Evolutionary conservation across 2,329 filamentous ascomycete species (phyloP).

Genomic region (Coniochaeta hoffmannii): DNA sequence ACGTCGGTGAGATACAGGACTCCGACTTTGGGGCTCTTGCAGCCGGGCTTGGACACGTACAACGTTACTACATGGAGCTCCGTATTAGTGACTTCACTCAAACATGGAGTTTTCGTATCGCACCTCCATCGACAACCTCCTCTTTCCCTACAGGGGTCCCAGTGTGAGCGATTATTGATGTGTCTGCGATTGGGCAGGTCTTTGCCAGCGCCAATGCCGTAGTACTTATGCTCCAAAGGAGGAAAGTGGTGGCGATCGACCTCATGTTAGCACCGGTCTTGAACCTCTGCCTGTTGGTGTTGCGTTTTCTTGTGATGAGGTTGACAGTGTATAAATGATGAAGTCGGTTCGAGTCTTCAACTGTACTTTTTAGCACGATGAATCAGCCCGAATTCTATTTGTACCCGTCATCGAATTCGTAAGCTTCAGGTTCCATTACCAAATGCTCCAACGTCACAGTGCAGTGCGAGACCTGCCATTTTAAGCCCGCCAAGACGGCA

Average conservation of each 20-base stretch:
- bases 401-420: neutral
- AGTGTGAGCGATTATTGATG: neutral
- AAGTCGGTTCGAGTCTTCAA: no score
- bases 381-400: neutral
- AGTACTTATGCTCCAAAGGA: neutral
- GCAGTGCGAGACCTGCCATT: neutral
- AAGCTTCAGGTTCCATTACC: neutral
- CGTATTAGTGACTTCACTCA: neutral
- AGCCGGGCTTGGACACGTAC: neutral
- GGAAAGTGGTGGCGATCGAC: neutral
- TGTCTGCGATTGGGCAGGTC: neutral
- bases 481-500: neutral
- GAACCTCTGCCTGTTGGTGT: no score
- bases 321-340: no score
- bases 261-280: neutral
- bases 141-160: neutral
- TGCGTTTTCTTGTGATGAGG: no score
- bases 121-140: neutral
- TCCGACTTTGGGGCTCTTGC: slow-evolving; percentile 5
- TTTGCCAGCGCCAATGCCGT: neutral
- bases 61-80: neutral
- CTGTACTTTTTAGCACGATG: no score
- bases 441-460: neutral
- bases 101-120: neutral
- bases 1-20: slow-evolving; percentile 21